Evolutionary conservation across 176 grass and related monocot species (phyloP).

Genomic region (Oryza officinalis): DNA sequence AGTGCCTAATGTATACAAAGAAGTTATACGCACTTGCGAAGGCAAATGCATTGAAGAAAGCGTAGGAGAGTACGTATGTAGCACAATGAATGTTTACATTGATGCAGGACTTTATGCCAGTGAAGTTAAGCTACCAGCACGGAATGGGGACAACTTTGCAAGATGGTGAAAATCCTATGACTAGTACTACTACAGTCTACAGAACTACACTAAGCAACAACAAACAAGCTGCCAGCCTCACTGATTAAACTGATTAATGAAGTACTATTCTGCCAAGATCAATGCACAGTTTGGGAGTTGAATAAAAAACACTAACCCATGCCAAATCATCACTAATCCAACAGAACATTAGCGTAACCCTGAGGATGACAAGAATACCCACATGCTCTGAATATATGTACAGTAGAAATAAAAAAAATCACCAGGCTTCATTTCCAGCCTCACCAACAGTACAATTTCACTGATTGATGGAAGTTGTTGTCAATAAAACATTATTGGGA

Average conservation of each 20-base stretch:
- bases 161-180: not conserved
- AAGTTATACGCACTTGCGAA: conserved; percentile 4
- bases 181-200: not conserved
- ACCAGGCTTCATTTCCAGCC: not conserved
- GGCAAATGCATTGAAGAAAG: conserved; percentile 32
- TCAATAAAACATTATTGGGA: not conserved
- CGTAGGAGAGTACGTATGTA: conserved; percentile 1
- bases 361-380: conserved; percentile 25
- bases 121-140: conserved; percentile 28
- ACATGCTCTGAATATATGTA: not conserved
- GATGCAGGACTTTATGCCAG: conserved; percentile 20
- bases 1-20: not conserved
- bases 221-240: conserved; percentile 12
- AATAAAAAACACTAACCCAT: not conserved
- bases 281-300: conserved; percentile 27
- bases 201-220: not conserved
- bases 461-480: conserved; percentile 21
- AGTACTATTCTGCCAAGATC: conserved; percentile 11
- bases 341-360: conserved; percentile 20
- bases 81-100: conserved; percentile 28
- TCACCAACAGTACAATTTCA: not conserved
- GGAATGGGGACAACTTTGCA: conserved; percentile 33
- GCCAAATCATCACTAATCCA: not conserved
- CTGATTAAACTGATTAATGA: conserved; percentile 24
- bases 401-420: conserved; percentile 17